Percentiles rank a stretch among this genome's conserved stretches.
phyloP scores from a whole-genome alignment of 306 rosid genomes.

The Aeschynomene evenia region DNA sequence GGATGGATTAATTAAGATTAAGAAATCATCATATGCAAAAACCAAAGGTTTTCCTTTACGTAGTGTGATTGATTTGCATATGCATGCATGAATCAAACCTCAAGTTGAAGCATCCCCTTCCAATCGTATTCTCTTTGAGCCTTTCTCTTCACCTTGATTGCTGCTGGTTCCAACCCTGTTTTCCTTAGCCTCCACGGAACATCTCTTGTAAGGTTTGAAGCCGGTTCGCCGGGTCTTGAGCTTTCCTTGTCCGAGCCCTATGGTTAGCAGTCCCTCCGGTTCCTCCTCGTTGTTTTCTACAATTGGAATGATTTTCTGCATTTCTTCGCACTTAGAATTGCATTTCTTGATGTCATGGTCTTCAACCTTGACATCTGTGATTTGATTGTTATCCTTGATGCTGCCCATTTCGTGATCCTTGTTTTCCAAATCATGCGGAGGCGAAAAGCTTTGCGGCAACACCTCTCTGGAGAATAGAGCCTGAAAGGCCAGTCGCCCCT shows the following conservation, averaged over 20 bases:
- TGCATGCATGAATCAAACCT: conserved; percentile 48
- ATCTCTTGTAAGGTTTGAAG: conserved; percentile 93
- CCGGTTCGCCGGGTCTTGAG: conserved; percentile 74
- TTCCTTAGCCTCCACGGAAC: conserved; percentile 77
- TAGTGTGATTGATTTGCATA: too few species aligned
- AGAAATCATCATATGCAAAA: conserved; percentile 35
- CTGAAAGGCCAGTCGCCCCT: conserved; percentile 90
- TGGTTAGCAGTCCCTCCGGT: conserved; percentile 57
- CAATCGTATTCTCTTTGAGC: conserved; percentile 71
- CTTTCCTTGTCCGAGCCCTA: conserved; percentile 72
- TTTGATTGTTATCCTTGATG: conserved; percentile 36
- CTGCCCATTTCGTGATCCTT: conserved; percentile 37
- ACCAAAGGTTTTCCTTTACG: conserved; percentile 49
- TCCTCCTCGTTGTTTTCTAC: conserved; percentile 42
- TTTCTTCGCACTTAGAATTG: conserved; percentile 31
- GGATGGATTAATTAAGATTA: too few species aligned
- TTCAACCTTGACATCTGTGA: conserved; percentile 26
- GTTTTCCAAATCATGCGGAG: conserved; percentile 50
- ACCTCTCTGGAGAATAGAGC: conserved; percentile 82
- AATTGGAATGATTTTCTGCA: conserved; percentile 31
- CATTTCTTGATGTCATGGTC: conserved; percentile 38
- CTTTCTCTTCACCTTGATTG: conserved; percentile 71
- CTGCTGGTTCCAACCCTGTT: conserved; percentile 42
- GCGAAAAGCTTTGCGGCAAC: conserved; percentile 90
- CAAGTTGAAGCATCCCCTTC: conserved; percentile 61